These are phyloP conservation scores for Drechslerella dactyloides DNA, from an alignment of 2,329 filamentous ascomycete genomes.

Conservation along the genomic window DNA sequence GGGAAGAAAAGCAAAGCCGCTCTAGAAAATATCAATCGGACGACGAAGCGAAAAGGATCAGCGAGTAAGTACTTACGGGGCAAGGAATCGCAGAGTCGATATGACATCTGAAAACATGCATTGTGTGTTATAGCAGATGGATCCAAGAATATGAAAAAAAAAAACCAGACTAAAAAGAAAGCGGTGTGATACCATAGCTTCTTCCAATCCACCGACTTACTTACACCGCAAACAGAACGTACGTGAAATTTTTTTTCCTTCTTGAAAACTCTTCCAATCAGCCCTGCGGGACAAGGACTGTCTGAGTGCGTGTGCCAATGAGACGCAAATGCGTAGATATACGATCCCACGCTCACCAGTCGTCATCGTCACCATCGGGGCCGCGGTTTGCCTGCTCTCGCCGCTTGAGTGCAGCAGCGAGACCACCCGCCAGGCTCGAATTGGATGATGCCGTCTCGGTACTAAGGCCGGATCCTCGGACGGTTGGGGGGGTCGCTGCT, in stretches of 20 bases:
- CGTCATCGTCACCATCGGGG: conserved; percentile 72
- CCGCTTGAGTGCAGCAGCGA: conserved; percentile 79
- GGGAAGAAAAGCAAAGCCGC: conserved; percentile 23
- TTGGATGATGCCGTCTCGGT: conserved; percentile 61
- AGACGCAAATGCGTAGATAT: conserved; percentile 24
- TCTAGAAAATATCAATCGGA: conserved; percentile 42
- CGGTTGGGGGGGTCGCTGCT: conserved; percentile 69
- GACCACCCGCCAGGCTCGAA: conserved; percentile 72
- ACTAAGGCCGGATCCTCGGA: conserved; percentile 53
- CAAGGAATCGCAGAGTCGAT: conserved; percentile 11
- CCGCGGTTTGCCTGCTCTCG: conserved; percentile 78
- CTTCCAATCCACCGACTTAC: conserved; percentile 33
- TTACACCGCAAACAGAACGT: conserved; percentile 20
- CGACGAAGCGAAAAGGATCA: conserved; percentile 20
- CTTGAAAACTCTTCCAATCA: conserved; percentile 17
- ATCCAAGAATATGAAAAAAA: conserved; percentile 25
- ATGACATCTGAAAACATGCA: conserved; percentile 23
- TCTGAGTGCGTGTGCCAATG: conserved; percentile 15
- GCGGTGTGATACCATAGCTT: conserved; percentile 21
- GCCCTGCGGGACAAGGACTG: conserved; percentile 9
- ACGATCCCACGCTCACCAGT: conserved; percentile 57
- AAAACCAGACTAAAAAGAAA: conserved; percentile 14
- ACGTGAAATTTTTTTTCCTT: conserved; percentile 7
- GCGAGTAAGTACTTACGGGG: too few species aligned
- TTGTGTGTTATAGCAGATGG: neutral